Conservation (phyloP, 1,139 yeast genomes). For the Suhomyces bolitotheri region DNA sequence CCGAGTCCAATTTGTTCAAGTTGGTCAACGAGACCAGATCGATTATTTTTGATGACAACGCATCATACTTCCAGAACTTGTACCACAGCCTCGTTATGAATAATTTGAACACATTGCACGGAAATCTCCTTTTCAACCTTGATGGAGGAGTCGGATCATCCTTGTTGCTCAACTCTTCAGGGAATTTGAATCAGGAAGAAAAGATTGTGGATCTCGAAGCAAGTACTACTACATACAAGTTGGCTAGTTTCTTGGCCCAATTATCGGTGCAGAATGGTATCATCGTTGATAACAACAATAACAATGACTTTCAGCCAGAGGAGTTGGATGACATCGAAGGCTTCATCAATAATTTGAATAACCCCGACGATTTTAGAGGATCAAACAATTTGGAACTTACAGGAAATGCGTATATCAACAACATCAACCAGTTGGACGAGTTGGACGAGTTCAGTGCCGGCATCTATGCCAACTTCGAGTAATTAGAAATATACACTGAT, state of each 20-base stretch:
- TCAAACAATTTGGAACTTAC: slow-evolving; percentile 19
- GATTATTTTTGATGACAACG: slow-evolving; percentile 23
- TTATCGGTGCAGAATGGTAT: slow-evolving; percentile 66
- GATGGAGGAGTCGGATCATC: slow-evolving; percentile 11
- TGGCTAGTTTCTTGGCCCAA: slow-evolving; percentile 70
- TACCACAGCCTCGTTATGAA: slow-evolving; percentile 30
- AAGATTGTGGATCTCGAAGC: slow-evolving; percentile 23
- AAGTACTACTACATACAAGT: slow-evolving; percentile 43
- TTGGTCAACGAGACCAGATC: slow-evolving; percentile 47
- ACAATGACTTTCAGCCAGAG: slow-evolving; percentile 42
- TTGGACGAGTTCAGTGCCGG: slow-evolving; percentile 88
- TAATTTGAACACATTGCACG: slow-evolving; percentile 32
- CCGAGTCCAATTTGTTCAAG: slow-evolving; percentile 44
- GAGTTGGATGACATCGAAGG: slow-evolving; percentile 45
- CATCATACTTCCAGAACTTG: slow-evolving; percentile 27
- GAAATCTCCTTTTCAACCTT: slow-evolving; percentile 23
- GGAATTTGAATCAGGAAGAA: slow-evolving; percentile 12
- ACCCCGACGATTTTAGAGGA: slow-evolving; percentile 9
- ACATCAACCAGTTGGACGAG: slow-evolving; percentile 57
- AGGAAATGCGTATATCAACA: slow-evolving; percentile 45
- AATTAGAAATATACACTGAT: slow-evolving; percentile 6
- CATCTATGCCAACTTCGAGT: slow-evolving; percentile 82
- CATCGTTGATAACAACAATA: slow-evolving; percentile 44
- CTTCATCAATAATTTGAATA: slow-evolving; percentile 14
- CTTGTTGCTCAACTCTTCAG: slow-evolving; percentile 10